Conservation (phyloP, 805 yeast genomes). For the Scheffersomyces spartinae region DNA sequence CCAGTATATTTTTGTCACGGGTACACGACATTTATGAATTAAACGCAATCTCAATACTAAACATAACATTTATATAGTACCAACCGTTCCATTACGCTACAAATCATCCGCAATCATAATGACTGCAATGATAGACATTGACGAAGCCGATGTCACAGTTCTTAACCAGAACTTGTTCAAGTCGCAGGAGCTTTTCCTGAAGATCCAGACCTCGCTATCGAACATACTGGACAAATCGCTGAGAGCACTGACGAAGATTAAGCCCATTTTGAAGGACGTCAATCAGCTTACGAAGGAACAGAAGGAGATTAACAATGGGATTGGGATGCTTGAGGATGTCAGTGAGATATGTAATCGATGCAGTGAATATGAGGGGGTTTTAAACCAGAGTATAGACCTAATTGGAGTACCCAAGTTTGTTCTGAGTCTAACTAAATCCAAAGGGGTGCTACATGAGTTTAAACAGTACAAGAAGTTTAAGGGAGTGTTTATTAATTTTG, state of each 20-base stretch:
- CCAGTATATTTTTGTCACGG: too few relatives aligned
- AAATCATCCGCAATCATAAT: too few relatives aligned
- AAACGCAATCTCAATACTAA: too few relatives aligned
- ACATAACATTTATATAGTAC: too few relatives aligned
- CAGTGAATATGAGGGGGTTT: conserved; percentile 27
- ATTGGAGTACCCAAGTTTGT: conserved; percentile 27
- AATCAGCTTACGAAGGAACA: conserved; percentile 44
- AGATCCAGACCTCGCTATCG: conserved; percentile 44
- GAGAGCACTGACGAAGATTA: conserved; percentile 49
- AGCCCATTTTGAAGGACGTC: conserved; percentile 60
- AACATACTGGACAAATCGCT: conserved; percentile 41
- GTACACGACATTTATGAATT: too few relatives aligned
- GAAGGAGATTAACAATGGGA: conserved; percentile 43
- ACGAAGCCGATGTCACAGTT: conserved; percentile 77
- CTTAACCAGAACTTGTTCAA: conserved; percentile 60
- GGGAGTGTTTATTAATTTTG: conserved; percentile 55
- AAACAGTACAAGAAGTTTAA: conserved; percentile 39
- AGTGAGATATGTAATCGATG: conserved; percentile 37
- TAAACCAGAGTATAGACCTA: conserved; percentile 22
- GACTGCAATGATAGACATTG: conserved; percentile 55
- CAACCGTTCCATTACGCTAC: too few relatives aligned
- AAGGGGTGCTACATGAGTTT: conserved; percentile 35
- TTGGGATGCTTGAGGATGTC: conserved; percentile 39
- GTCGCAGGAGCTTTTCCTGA: conserved; percentile 42
- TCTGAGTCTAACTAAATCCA: conserved; percentile 24